Evolutionary conservation across 805 yeast genomes (phyloP), one percentile per base, ranked within the genome.

Genomic region (Kregervanrija pseudodelftensis): DNA sequence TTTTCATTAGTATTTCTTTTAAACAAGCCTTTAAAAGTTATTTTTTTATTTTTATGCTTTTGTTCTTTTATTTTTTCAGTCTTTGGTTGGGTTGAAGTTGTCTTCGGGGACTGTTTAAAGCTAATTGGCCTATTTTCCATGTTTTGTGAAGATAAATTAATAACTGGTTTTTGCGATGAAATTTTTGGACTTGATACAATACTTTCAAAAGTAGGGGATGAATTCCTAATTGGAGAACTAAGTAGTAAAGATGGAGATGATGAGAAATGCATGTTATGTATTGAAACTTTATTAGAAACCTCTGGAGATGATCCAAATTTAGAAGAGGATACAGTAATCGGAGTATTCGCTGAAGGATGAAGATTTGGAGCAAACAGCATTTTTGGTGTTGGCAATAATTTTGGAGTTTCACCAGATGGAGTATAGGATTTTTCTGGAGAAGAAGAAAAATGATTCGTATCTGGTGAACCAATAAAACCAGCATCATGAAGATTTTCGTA

Each of bases 11-110:
- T 39, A 38, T 50, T 49, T 36, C 45, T 52, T 28, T 52, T 57
- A 44, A 65, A 63, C 4, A 63, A 46, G 3, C 61, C 53, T 22
- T 57, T 60, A 34, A 63, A 60, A 2, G 55, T 58, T 31, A 65
- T 46, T 37, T 56, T 54, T 28, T 56, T 50, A 43, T 51, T 52
- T 43, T 48, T 53, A 9, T 49, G 42, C 16, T 43, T 47, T 13
- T 33, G 11, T 32, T 22, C 33, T 5, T 37, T 30, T 11, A 42
- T 38, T 16, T 37, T 43, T 34, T 43, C 33, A 7, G 33, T 13
- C 22, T 16, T 16, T 5, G 33, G 17, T 5, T n/a, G 2, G 30
- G 30, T 2, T 22, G 33, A 11, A 11, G 7, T n/a, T 16, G 14
- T 9, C 36, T 14, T 12, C 4, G 14, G 17, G 32, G 10, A 8